Evolutionary conservation across 257 asterid species (phyloP).

Genomic region (Capsicum chinense): DNA sequence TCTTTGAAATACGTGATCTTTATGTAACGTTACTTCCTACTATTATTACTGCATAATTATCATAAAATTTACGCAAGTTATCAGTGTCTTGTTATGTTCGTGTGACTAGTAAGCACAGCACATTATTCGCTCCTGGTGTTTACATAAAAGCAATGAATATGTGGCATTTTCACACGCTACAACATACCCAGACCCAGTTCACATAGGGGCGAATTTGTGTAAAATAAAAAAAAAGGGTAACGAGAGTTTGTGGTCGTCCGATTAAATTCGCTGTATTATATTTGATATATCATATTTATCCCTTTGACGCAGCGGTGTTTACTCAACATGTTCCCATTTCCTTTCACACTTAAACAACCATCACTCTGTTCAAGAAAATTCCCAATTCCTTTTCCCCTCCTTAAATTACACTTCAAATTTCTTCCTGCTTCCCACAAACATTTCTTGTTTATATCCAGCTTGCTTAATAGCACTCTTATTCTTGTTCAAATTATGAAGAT

Average conservation of each 20-base stretch:
- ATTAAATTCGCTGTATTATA: too few relatives aligned
- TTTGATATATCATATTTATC: not conserved
- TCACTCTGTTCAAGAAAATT: not conserved
- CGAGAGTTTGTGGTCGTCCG: too few relatives aligned
- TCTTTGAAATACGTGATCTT: not conserved
- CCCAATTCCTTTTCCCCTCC: constrained; percentile 9
- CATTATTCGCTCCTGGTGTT: too few relatives aligned
- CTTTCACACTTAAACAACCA: not conserved
- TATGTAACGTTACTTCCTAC: not conserved
- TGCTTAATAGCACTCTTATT: not conserved
- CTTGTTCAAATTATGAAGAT: constrained; percentile 37
- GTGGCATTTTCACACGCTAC: too few relatives aligned
- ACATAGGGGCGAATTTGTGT: too few relatives aligned
- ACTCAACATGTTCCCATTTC: constrained; percentile 22
- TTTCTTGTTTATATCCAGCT: not conserved
- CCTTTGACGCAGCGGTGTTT: not conserved
- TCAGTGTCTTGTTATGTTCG: too few relatives aligned
- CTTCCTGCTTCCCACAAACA: not conserved
- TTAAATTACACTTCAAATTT: constrained; percentile 12
- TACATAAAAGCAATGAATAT: too few relatives aligned
- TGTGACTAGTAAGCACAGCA: too few relatives aligned
- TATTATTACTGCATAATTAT: not conserved
- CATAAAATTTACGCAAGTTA: too few relatives aligned
- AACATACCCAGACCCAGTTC: too few relatives aligned
- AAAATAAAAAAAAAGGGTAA: too few relatives aligned